Percentiles rank a stretch among this genome's conserved stretches.
Evolutionary conservation across 225 moss, liverwort and hornwort species (phyloP).

Genomic region (Pleurozium schreberi): DNA sequence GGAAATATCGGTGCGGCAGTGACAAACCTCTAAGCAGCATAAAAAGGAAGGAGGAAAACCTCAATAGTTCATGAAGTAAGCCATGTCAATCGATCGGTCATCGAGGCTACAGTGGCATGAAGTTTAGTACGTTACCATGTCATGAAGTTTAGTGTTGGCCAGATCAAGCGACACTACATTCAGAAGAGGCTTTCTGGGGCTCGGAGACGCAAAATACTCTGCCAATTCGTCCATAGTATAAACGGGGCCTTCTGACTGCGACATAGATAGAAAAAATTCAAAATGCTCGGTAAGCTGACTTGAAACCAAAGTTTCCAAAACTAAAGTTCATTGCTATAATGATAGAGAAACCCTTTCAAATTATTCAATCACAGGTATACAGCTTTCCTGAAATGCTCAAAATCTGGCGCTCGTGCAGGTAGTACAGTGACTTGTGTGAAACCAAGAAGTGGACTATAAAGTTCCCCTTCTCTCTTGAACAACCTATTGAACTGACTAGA

Average conservation of each 20-base stretch:
- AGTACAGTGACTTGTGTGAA: not conserved
- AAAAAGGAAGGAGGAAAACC: not conserved
- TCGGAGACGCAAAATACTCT: slow-evolving; percentile 48
- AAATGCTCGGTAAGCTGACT: not conserved
- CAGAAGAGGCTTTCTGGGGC: slow-evolving; percentile 57
- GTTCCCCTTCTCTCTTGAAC: not conserved
- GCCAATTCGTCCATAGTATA: slow-evolving; percentile 63
- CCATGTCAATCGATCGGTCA: not conserved
- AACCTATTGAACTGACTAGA: not conserved
- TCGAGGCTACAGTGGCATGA: not conserved
- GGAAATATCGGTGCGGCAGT: not conserved
- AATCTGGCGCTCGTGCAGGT: not conserved
- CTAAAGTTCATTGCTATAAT: not conserved
- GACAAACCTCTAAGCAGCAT: not conserved
- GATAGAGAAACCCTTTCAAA: not conserved
- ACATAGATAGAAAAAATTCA: not conserved
- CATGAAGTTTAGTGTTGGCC: slow-evolving; percentile 47
- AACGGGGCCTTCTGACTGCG: slow-evolving; percentile 61
- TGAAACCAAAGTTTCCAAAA: not conserved
- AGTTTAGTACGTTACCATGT: slow-evolving; percentile 16
- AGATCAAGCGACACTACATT: slow-evolving; percentile 70
- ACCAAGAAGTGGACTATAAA: not conserved
- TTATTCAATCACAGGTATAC: not conserved
- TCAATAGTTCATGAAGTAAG: not conserved
- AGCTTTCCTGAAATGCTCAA: not conserved